Evolutionary conservation across 352 stramenopile species (phyloP), one percentile per base, ranked within the genome.

Genomic region (Phytophthora melonis): DNA sequence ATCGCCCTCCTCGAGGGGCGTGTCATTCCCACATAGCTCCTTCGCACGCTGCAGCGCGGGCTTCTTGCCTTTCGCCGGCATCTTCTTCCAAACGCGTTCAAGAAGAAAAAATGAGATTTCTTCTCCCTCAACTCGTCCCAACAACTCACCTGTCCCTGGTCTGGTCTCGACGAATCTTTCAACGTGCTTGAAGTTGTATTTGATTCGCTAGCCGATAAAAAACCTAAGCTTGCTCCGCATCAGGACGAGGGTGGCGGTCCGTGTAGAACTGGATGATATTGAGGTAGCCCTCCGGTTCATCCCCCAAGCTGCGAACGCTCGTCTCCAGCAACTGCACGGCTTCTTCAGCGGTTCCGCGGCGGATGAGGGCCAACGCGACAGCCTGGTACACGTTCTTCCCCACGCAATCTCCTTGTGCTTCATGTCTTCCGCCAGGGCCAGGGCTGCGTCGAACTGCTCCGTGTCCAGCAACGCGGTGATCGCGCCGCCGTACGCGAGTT

Each of bases 251-350:
- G 11, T 87, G n/a, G 47, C 50, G 27, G 23, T 67, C 77, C 9
- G 69, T 77, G 61, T 89, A 88, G 58, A 91, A 80, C 45, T 75
- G 62, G 50, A 93, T 93, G 34, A 93, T 70, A 34, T 89, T 79
- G 47, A 78, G 75, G 63, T 90, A 93, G 56, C 80, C 87, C 11
- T 76, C 54, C 11, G 84, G 83, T 27, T 70, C 85, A 56, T 78
- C 79, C 25, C 75, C 58, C 82, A 91, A 89, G 58, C 78, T 63
- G 71, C 86, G 86, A 47, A 72, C 77, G 36, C 84, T 79, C 56
- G 78, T 75, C 57, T 83, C 71, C 39, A 93, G 71, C 58, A 91
- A 63, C 18, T 83, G 74, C 55, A 83, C 66, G 5, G 86, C 83
- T 19, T 77, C 85, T 54, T 87, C 72, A 32, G 82, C 60, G n/a